phyloP scores from a whole-genome alignment of 305 asterid species.

The Solanum hybrid region DNA sequence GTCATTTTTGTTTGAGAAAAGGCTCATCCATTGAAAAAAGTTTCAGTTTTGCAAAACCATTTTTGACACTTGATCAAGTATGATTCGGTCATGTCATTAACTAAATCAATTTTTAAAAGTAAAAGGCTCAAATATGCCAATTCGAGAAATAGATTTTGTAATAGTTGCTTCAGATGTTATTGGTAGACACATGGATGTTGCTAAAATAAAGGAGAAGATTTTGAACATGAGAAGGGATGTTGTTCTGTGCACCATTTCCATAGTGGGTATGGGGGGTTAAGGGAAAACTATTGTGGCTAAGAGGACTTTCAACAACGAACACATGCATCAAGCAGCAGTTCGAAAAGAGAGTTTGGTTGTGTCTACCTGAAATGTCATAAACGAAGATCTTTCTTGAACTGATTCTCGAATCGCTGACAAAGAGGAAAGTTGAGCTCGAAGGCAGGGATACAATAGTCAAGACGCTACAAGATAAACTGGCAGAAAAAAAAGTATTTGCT shows the following conservation, averaged over 20 bases:
- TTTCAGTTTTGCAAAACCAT: neutral
- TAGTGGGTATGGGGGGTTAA: neutral
- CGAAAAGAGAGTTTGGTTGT: neutral
- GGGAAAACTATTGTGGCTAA: slow-evolving; percentile 5
- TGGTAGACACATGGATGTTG: neutral
- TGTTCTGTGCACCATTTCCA: neutral
- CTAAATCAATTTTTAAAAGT: too few relatives aligned
- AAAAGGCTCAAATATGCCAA: too few relatives aligned
- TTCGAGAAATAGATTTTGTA: neutral
- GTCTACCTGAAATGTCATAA: neutral
- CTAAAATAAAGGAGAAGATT: neutral
- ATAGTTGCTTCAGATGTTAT: neutral
- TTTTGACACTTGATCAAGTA: neutral
- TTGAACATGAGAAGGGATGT: neutral
- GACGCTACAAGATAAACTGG: neutral
- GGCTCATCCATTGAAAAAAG: neutral
- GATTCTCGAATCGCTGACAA: neutral
- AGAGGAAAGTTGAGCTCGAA: neutral
- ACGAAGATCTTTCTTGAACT: neutral
- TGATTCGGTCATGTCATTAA: neutral
- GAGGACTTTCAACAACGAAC: neutral
- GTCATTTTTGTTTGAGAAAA: neutral
- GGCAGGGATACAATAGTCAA: neutral
- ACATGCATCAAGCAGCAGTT: neutral
- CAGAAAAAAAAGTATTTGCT: slow-evolving; percentile 3